These are phyloP conservation scores for Antitrichia curtipendula DNA, from an alignment of 225 moss, liverwort and hornwort species.

Conservation along the genomic window DNA sequence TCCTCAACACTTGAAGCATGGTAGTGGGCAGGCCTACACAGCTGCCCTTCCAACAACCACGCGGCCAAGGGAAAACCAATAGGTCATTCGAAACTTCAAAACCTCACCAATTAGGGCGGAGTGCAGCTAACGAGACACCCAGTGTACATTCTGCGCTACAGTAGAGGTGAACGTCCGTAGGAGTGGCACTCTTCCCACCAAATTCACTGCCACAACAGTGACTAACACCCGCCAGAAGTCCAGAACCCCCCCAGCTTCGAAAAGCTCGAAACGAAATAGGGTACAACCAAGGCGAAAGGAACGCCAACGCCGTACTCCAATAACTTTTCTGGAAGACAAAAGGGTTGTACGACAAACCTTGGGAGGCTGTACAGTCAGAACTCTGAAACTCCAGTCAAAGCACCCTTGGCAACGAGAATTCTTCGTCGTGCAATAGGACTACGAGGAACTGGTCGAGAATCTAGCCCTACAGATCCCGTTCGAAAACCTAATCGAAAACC, in stretches of 20 bases:
- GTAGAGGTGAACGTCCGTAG: not conserved
- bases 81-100: not conserved
- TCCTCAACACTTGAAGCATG: not conserved
- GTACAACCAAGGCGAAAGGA: not conserved
- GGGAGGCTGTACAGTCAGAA: not conserved
- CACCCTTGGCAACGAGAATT: not conserved
- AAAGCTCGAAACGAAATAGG: not conserved
- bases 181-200: not conserved
- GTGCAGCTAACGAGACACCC: not conserved
- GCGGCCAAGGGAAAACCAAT: not conserved
- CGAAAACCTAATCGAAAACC: not conserved
- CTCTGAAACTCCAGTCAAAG: not conserved
- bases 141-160: not conserved
- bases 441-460: not conserved
- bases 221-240: not conserved
- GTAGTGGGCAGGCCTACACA: not conserved
- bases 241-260: not conserved
- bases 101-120: not conserved
- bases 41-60: not conserved
- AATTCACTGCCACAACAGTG: not conserved
- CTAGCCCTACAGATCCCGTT: not conserved
- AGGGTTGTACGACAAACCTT: not conserved
- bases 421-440: not conserved
- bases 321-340: not conserved
- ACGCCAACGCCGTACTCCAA: not conserved